phyloP scores from a whole-genome alignment of 2,329 filamentous ascomycete genomes.

The Aspergillus tanneri region DNA sequence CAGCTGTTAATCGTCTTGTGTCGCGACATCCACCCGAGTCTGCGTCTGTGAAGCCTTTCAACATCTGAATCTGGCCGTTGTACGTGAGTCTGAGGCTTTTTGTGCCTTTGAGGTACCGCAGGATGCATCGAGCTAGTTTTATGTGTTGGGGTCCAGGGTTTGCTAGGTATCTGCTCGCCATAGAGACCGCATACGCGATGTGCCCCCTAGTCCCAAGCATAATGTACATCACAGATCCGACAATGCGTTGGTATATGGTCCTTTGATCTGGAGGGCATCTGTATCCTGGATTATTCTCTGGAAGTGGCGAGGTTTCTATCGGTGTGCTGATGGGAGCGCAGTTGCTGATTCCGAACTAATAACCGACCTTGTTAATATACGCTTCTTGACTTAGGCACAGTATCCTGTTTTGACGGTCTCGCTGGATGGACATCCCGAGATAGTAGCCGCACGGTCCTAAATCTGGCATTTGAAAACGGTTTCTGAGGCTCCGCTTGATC shows the following conservation, averaged over 20 bases:
- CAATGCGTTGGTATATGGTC: slow-evolving; percentile 1
- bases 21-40: slow-evolving; percentile 2
- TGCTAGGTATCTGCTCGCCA: slow-evolving; percentile 1
- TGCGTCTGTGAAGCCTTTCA: not conserved
- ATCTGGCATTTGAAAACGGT: slow-evolving; percentile 2
- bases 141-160: slow-evolving; percentile 2
- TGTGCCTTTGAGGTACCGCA: slow-evolving; percentile 5
- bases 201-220: slow-evolving; percentile 4
- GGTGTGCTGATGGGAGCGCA: slow-evolving; percentile 1
- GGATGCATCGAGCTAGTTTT: not conserved
- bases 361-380: slow-evolving; percentile 2
- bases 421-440: slow-evolving; percentile 1
- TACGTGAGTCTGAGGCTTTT: slow-evolving; percentile 1
- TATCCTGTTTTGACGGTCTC: slow-evolving; percentile 4
- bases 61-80: slow-evolving; percentile 1
- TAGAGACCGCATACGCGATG: slow-evolving; percentile 1
- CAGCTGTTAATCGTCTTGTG: not conserved
- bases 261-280: not conserved
- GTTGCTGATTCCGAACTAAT: slow-evolving; percentile 1
- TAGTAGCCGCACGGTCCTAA: slow-evolving; percentile 3
- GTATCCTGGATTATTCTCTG: slow-evolving; percentile 4
- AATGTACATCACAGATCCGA: slow-evolving; percentile 3
- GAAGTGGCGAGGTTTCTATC: slow-evolving; percentile 2
- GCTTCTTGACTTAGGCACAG: slow-evolving; percentile 1
- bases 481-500: slow-evolving; percentile 3